Conservation (phyloP, 768 basidiomycete genomes). For the Roridomyces roridus region DNA sequence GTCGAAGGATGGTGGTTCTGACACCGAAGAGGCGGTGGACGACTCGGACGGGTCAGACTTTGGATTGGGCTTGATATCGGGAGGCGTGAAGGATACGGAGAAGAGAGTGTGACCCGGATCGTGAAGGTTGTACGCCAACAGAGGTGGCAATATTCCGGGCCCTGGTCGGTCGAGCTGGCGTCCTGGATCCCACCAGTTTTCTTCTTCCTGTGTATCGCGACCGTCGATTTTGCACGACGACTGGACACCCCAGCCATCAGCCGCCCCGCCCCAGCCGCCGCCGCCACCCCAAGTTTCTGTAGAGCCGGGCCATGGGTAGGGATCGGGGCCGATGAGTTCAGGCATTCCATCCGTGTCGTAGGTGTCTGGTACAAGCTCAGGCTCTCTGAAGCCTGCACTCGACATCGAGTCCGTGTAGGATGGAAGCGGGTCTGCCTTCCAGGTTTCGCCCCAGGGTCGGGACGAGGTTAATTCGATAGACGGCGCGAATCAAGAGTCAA, state of each 20-base stretch:
- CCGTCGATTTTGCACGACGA: slow-evolving; percentile 64
- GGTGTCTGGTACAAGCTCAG: slow-evolving; percentile 56
- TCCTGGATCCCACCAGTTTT: slow-evolving; percentile 69
- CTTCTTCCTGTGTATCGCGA: slow-evolving; percentile 64
- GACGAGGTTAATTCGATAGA: not conserved
- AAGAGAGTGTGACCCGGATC: slow-evolving; percentile 76
- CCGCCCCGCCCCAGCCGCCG: slow-evolving; percentile 28
- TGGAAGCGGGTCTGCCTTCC: slow-evolving; percentile 37
- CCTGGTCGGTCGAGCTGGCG: slow-evolving; percentile 70
- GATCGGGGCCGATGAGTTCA: slow-evolving; percentile 39
- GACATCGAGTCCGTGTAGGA: slow-evolving; percentile 38
- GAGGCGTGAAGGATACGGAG: slow-evolving; percentile 38
- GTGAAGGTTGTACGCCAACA: slow-evolving; percentile 71
- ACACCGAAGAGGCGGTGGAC: slow-evolving; percentile 10
- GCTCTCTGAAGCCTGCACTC: slow-evolving; percentile 54
- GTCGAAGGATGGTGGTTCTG: slow-evolving; percentile 55
- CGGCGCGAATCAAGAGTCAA: not conserved
- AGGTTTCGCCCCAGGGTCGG: slow-evolving; percentile 25
- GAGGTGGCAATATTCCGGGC: slow-evolving; percentile 70
- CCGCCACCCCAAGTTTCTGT: slow-evolving; percentile 28
- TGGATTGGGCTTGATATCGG: slow-evolving; percentile 17
- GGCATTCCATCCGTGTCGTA: slow-evolving; percentile 44
- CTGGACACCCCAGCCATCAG: slow-evolving; percentile 26
- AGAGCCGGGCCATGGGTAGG: too few species aligned
- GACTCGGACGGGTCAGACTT: slow-evolving; percentile 16